Evolutionary conservation across 148 eudicot genomes (phyloP).

Genomic region (Drosera capensis): DNA sequence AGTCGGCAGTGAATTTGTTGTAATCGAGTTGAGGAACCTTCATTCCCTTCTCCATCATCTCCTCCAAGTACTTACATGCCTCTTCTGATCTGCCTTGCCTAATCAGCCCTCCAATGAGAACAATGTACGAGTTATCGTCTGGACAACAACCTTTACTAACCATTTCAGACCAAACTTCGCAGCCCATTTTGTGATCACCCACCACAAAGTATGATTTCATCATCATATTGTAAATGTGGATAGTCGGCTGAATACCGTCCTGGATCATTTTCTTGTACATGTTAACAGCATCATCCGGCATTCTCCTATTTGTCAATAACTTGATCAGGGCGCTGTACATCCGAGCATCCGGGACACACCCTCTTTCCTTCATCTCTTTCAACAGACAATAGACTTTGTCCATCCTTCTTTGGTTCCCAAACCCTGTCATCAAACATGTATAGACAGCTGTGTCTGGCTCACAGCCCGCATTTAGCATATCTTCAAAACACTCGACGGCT

Average conservation of each 20-base stretch:
- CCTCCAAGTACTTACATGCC: constrained; percentile 66
- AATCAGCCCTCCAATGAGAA: constrained; percentile 65
- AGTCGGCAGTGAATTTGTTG: constrained; percentile 44
- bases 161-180: constrained; percentile 86
- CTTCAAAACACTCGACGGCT: constrained; percentile 48
- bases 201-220: constrained; percentile 54
- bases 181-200: constrained; percentile 47
- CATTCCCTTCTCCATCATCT: constrained; percentile 83
- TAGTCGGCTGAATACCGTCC: constrained; percentile 42
- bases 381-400: constrained; percentile 50
- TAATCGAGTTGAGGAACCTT: constrained; percentile 71
- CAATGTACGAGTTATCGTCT: constrained; percentile 67
- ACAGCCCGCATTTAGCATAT: constrained; percentile 51
- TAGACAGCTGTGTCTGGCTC: constrained; percentile 63
- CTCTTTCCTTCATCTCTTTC: constrained; percentile 70
- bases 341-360: constrained; percentile 51
- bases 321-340: constrained; percentile 69
- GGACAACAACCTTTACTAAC: constrained; percentile 64
- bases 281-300: constrained; percentile 68
- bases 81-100: constrained; percentile 56
- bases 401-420: constrained; percentile 66
- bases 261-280: constrained; percentile 69
- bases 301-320: constrained; percentile 48
- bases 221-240: constrained; percentile 77
- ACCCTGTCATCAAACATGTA: constrained; percentile 82